Base-by-base conservation (phyloP, 148 eudicot species). In the Chenopodium berlandieri region DNA sequence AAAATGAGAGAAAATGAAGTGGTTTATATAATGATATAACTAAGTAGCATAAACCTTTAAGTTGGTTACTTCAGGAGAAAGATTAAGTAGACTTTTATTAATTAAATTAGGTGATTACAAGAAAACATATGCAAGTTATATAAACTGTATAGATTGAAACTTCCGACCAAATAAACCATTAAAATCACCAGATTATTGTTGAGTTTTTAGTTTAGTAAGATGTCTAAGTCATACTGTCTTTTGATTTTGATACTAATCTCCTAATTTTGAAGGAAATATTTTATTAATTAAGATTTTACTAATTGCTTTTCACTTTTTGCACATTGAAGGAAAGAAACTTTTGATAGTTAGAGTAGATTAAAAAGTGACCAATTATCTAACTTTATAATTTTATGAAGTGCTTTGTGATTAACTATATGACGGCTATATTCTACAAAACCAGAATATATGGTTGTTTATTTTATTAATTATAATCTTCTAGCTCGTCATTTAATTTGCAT, bases 181-280 rank as follows among this genome's bases (percentile, higher is more conserved):
- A 62, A 62, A 56, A 56, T 56, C 82, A 80, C 77, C 82, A 80
- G 82, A 76, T 56, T 62, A 44, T 80, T 14, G 82, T 56, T 79
- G 76, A 58, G 76, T 77, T 37, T 32, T 37, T 58, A 37, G 77
- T 80, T 72, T 56, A 80, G 82, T 80, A 54, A 17, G 14, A 80
- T 71, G 82, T 80, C 82, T 47, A 71, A 37, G 17, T 80, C 82
- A 79, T 70, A 9, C 19, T 56, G 62, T 56, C 62, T 56, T 56
- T 19, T 56, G 22, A 19, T 56, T 56, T 56, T 56, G 62, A 44
- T 48, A 17, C 10, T 70, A 44, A 44, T 71, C 75, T 20, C 27
- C 25, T 22, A 22, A 71, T 71, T 71, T 44, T 20, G 75, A 71
- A 40, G 54, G 9, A 40, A 7, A 40, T 2, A 71, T 2, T 13